Evolutionary conservation across 345 rosid genomes (phyloP).

Genomic region (Jatropha curcas): DNA sequence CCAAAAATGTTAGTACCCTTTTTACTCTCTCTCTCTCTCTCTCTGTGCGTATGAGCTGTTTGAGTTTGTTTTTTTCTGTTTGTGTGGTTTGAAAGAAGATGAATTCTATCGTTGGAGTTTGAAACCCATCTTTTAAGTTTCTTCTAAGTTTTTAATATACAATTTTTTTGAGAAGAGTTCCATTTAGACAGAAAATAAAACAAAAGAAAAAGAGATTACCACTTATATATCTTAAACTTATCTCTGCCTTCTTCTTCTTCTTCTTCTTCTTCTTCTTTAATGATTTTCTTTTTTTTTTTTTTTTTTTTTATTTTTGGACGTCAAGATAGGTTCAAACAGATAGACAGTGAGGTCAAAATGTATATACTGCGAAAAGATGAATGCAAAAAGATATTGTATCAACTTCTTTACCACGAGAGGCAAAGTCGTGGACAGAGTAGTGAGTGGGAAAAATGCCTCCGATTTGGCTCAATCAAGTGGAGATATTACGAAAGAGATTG

Average conservation of each 20-base stretch:
- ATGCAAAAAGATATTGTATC: too few relatives aligned
- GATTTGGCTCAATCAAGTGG: too few relatives aligned
- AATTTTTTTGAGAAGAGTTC: background rate
- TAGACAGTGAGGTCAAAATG: too few relatives aligned
- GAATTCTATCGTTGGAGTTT: conserved; percentile 23
- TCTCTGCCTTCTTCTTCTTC: conserved; percentile 13
- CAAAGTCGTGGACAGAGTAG: too few relatives aligned
- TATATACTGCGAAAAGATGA: too few relatives aligned
- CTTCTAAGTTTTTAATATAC: background rate
- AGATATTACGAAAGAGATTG: too few relatives aligned
- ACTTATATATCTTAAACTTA: conserved; percentile 8
- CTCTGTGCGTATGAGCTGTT: background rate
- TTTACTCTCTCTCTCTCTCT: background rate
- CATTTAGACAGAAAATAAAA: conserved; percentile 9
- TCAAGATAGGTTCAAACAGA: too few relatives aligned
- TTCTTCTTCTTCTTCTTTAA: background rate
- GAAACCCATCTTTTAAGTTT: conserved; percentile 5
- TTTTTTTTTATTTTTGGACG: too few relatives aligned
- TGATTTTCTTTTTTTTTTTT: too few relatives aligned
- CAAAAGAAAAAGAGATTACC: conserved; percentile 1
- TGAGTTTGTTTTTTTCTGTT: background rate
- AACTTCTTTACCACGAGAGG: too few relatives aligned
- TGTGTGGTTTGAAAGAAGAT: background rate
- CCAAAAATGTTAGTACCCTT: conserved; percentile 62
- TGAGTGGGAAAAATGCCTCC: too few relatives aligned